phyloP scores from a whole-genome alignment of 164 flowering plant genomes.

The Chimonanthus salicifolius region DNA sequence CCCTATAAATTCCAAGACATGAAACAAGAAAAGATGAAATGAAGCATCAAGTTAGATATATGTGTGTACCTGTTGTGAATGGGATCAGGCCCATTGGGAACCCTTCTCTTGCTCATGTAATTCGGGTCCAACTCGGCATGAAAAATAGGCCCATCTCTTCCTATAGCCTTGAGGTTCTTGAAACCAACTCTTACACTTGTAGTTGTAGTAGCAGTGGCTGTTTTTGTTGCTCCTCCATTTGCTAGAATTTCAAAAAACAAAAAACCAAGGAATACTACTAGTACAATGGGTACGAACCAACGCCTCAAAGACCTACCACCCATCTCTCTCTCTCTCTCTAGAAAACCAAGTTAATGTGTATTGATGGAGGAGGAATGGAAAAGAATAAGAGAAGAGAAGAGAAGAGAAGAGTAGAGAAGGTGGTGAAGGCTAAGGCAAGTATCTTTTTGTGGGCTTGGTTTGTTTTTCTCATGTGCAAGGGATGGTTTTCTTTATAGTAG shows the following conservation, averaged over 20 bases:
- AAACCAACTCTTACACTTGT: neutral
- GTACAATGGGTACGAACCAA: conserved; percentile 21
- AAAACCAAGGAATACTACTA: conserved; percentile 26
- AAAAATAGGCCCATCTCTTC: conserved; percentile 16
- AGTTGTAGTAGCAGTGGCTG: neutral
- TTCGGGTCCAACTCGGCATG: conserved; percentile 35
- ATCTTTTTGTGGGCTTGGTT: conserved; percentile 10
- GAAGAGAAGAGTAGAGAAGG: conserved; percentile 4
- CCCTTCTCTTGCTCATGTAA: conserved; percentile 61
- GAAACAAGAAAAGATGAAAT: neutral
- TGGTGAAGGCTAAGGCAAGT: conserved; percentile 22
- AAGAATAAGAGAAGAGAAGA: conserved; percentile 12
- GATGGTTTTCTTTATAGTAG: conserved; percentile 42
- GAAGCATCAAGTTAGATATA: neutral
- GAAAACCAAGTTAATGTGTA: conserved; percentile 7
- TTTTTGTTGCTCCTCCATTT: conserved; percentile 14
- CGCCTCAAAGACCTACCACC: conserved; percentile 20
- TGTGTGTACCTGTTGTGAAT: conserved; percentile 67
- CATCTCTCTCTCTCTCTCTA: conserved; percentile 7
- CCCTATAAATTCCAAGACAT: neutral
- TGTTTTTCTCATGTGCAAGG: conserved; percentile 11
- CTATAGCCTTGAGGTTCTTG: conserved; percentile 19
- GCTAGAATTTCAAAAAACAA: conserved; percentile 24
- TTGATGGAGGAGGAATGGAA: neutral
- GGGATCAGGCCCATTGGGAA: conserved; percentile 85